These are phyloP conservation scores for Chrysosporium queenslandicum DNA, from an alignment of 2,329 filamentous ascomycete species.

Conservation along the genomic window DNA sequence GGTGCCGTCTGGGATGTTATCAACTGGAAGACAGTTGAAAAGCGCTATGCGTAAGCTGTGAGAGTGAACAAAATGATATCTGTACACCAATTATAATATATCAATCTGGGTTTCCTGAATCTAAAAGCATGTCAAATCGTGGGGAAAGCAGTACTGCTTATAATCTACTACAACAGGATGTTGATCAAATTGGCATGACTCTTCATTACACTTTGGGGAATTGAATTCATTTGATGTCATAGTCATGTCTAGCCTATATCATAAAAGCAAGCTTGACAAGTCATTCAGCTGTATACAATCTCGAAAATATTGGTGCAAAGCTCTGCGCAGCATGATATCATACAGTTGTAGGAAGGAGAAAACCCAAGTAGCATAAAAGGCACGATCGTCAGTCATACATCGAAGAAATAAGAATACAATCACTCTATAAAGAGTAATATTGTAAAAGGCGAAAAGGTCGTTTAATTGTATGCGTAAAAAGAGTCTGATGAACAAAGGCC, in stretches of 20 bases:
- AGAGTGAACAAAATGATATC: neutral
- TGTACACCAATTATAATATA: neutral
- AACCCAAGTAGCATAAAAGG: neutral
- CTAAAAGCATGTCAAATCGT: no score
- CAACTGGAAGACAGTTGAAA: constrained; percentile 86
- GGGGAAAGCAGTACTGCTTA: no score
- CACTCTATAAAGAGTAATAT: neutral
- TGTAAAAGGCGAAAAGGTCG: neutral
- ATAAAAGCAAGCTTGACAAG: no score
- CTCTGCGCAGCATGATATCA: neutral
- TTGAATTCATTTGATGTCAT: neutral
- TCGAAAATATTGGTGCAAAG: no score
- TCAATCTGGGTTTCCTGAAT: neutral
- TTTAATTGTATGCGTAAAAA: neutral
- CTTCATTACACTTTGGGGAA: no score
- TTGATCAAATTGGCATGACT: no score
- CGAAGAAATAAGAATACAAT: neutral
- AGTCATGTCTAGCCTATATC: neutral
- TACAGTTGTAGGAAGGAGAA: neutral
- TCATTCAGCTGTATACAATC: no score
- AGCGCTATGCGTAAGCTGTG: constrained; percentile 47
- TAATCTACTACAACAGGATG: neutral
- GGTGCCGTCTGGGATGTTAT: constrained; percentile 86
- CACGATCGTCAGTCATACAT: neutral
- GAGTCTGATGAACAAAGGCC: no score